These are phyloP conservation scores for Aegle marmelos DNA, from an alignment of 345 rosid genomes.

Conservation along the genomic window DNA sequence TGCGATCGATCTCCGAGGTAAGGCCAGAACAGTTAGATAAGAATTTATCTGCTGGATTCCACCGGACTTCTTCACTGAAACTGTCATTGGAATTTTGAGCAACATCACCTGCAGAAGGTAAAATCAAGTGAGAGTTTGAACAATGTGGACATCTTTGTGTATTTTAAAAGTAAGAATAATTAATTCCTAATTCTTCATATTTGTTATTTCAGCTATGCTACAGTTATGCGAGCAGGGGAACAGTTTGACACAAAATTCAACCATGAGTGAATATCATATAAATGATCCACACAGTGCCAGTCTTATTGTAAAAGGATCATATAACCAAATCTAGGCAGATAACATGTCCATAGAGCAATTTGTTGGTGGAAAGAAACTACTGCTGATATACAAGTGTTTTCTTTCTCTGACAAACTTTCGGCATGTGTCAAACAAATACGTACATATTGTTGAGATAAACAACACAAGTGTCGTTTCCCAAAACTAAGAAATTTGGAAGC, in stretches of 20 bases:
- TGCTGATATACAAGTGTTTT: not conserved
- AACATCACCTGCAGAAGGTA: slow-evolving; percentile 39
- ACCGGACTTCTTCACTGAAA: slow-evolving; percentile 42
- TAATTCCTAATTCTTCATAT: not conserved
- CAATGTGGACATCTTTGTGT: slow-evolving; percentile 3
- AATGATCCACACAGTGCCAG: not conserved
- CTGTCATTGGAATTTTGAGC: slow-evolving; percentile 26
- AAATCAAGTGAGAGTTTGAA: slow-evolving; percentile 26
- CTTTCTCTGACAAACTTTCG: not conserved
- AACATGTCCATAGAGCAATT: not conserved
- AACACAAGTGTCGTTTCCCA: not conserved
- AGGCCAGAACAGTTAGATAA: slow-evolving; percentile 39
- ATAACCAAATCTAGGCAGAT: not conserved
- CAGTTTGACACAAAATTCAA: not conserved
- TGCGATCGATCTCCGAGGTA: slow-evolving; percentile 63
- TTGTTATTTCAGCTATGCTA: not conserved
- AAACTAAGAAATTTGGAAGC: not conserved
- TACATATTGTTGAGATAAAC: not conserved
- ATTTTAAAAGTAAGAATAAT: slow-evolving; percentile 1
- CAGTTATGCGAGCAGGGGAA: not conserved
- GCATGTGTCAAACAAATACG: not conserved
- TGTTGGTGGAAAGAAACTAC: not conserved
- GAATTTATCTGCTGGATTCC: slow-evolving; percentile 43
- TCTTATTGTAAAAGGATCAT: not conserved
- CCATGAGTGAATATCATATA: not conserved